phyloP scores from a whole-genome alignment of 345 rosid species.

The Firmiana major region DNA sequence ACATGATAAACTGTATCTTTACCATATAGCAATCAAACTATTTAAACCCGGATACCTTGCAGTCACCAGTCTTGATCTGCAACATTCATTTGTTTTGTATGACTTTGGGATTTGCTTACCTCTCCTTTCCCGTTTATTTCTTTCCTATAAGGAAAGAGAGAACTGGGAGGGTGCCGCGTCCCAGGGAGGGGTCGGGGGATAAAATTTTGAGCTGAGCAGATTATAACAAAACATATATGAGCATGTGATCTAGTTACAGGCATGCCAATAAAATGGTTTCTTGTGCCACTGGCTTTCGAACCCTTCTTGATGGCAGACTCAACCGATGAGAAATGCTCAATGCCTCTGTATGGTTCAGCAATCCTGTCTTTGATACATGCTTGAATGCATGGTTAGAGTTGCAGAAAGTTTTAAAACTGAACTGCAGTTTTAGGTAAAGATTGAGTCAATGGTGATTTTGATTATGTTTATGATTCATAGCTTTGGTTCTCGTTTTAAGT shows the following conservation, averaged over 20 bases:
- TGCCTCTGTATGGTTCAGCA: neutral
- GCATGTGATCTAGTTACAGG: neutral
- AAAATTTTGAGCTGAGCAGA: neutral
- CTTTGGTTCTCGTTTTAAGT: no score
- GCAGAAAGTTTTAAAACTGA: no score
- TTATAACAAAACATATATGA: neutral
- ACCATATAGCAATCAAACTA: neutral
- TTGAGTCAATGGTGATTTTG: no score
- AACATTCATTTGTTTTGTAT: neutral
- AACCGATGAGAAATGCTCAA: neutral
- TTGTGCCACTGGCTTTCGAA: neutral
- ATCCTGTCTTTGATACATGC: no score
- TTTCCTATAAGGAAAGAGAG: neutral
- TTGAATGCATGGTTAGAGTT: no score
- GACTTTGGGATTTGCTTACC: neutral
- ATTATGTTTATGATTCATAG: no score
- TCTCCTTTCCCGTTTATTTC: neutral
- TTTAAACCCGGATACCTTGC: neutral
- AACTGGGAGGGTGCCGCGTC: neutral
- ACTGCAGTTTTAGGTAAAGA: no score
- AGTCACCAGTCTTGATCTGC: neutral
- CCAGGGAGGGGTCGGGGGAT: neutral
- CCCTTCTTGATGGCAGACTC: neutral
- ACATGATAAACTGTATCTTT: conserved; percentile 1
- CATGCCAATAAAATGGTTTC: neutral